Percentiles rank a stretch among this genome's conserved stretches.
Conservation (phyloP, 805 yeast species). For the Candida peoriensis region DNA sequence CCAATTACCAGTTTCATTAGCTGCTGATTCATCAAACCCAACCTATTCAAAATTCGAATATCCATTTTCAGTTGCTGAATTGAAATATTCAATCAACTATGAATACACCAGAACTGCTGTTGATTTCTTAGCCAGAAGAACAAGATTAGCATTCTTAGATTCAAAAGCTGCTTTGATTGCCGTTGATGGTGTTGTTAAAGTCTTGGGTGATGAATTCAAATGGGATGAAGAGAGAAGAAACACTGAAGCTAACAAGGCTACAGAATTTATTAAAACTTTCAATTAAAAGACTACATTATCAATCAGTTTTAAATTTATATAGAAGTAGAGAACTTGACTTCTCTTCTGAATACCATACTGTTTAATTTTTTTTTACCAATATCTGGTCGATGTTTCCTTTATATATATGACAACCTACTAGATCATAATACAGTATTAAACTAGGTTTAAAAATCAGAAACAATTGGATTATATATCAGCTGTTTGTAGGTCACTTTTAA, state of each 20-base stretch:
- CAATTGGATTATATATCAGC: too few species aligned
- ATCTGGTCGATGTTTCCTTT: too few species aligned
- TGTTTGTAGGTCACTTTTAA: too few species aligned
- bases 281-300: too few species aligned
- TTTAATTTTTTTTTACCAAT: too few species aligned
- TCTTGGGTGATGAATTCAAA: slow-evolving; percentile 73
- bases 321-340: too few species aligned
- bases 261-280: slow-evolving; percentile 49
- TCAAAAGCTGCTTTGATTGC: slow-evolving; percentile 77
- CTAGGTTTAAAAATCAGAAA: too few species aligned
- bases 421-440: too few species aligned
- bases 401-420: too few species aligned
- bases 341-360: too few species aligned
- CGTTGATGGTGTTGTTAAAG: slow-evolving; percentile 78
- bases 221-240: slow-evolving; percentile 65
- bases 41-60: slow-evolving; percentile 54
- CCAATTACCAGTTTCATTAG: slow-evolving; percentile 63
- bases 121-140: slow-evolving; percentile 90
- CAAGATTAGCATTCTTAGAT: slow-evolving; percentile 87
- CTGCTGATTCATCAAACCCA: slow-evolving; percentile 30
- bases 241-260: slow-evolving; percentile 47
- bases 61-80: slow-evolving; percentile 89
- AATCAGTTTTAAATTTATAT: too few species aligned
- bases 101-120: slow-evolving; percentile 86
- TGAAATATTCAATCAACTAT: slow-evolving; percentile 71